Percentiles rank a stretch among this genome's conserved stretches.
Evolutionary conservation across 306 rosid species (phyloP).

Genomic region (Prunus persica): Prunus_persica_NCBIv2 NC_034010.1:2720001-2720500

Average conservation of each 20-base stretch:
- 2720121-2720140: not conserved
- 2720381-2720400: not conserved
- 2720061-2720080: not conserved
- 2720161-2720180: not conserved
- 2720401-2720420: not conserved
- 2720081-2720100: not conserved
- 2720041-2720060: not conserved
- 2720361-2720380: not conserved
- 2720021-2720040: not conserved
- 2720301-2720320: not conserved
- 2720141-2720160: not conserved
- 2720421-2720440: not conserved
- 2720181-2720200: not conserved
- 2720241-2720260: not conserved
- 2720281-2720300: not conserved
- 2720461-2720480: slow-evolving; percentile 70
- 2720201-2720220: not conserved
- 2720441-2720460: not conserved
- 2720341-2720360: not conserved
- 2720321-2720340: not conserved
- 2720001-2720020: not conserved
- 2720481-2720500: slow-evolving; percentile 87
- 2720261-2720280: not conserved
- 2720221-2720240: not conserved
- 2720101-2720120: not conserved